A percentile compares a stretch with the other conserved stretches of the same genome.
phyloP scores from a whole-genome alignment of 495 filamentous ascomycete species.

The Pseudevernia furfuracea region DNA sequence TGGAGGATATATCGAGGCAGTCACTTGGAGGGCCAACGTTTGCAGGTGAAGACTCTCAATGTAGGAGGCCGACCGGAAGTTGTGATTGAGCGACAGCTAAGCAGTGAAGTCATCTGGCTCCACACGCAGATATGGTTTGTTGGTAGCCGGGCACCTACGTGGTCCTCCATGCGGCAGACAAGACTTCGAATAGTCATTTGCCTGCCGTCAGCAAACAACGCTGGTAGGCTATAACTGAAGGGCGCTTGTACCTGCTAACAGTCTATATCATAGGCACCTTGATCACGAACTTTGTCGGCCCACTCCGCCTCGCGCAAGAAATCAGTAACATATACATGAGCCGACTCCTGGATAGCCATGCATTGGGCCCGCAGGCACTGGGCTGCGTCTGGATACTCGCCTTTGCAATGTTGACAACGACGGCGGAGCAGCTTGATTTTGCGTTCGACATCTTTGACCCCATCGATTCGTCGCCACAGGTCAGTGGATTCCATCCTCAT shows the following conservation, averaged over 20 bases:
- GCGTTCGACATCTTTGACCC: conserved; percentile 20
- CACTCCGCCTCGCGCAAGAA: conserved; percentile 5
- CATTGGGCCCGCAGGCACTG: conserved; percentile 13
- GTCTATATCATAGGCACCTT: not conserved
- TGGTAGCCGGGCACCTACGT: conserved; percentile 10
- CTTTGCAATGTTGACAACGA: conserved; percentile 16
- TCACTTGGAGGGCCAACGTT: conserved; percentile 14
- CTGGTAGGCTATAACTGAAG: not conserved
- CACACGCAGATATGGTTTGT: conserved; percentile 19
- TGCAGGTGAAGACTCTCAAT: conserved; percentile 10
- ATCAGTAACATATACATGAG: conserved; percentile 1
- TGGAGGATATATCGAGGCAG: conserved; percentile 10
- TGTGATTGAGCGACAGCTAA: not conserved
- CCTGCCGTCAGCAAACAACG: not conserved
- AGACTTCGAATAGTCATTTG: conserved; percentile 9
- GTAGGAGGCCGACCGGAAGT: not conserved
- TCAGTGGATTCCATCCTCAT: not conserved
- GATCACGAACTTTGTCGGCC: conserved; percentile 7
- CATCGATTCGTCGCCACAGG: conserved; percentile 7
- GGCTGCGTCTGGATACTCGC: conserved; percentile 18
- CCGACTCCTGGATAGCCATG: conserved; percentile 7
- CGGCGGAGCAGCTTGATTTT: conserved; percentile 20
- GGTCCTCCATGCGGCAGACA: conserved; percentile 15
- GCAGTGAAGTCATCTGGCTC: conserved; percentile 14
- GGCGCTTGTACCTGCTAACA: not conserved